Conservation (phyloP, 2,329 filamentous ascomycete genomes). For the Thelonectria discophora region DNA sequence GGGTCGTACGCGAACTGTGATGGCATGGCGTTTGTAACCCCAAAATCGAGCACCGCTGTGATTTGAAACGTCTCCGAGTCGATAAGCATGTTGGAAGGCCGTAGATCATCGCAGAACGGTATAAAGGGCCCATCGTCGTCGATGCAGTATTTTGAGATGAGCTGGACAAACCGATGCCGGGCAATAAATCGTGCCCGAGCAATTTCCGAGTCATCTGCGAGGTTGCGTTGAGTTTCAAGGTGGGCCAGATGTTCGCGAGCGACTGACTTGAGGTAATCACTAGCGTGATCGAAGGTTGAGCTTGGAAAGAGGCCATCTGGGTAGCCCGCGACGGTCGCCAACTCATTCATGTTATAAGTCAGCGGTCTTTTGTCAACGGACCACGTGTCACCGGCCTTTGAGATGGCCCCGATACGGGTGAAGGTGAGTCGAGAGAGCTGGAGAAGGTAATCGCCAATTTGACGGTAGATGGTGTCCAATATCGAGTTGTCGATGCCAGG, state of each 20-base stretch:
- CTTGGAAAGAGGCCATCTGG: slow-evolving; percentile 42
- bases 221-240: slow-evolving; percentile 45
- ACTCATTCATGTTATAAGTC: slow-evolving; percentile 54
- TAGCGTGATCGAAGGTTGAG: slow-evolving; percentile 42
- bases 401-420: slow-evolving; percentile 47
- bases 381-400: slow-evolving; percentile 41
- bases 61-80: slow-evolving; percentile 48
- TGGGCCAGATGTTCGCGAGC: slow-evolving; percentile 41
- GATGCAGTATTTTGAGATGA: slow-evolving; percentile 43
- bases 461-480: slow-evolving; percentile 36
- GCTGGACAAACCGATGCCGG: slow-evolving; percentile 44
- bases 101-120: slow-evolving; percentile 52
- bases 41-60: slow-evolving; percentile 50
- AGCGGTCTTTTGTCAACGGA: slow-evolving; percentile 46
- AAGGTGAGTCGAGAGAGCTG: slow-evolving; percentile 46
- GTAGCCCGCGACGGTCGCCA: slow-evolving; percentile 45
- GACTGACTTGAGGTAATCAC: slow-evolving; percentile 44
- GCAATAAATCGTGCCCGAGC: slow-evolving; percentile 45
- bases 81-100: slow-evolving; percentile 50
- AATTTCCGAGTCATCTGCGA: slow-evolving; percentile 41
- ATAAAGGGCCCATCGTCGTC: slow-evolving; percentile 48
- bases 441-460: slow-evolving; percentile 40
- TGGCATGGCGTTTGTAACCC: slow-evolving; percentile 54
- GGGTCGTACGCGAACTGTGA: slow-evolving; percentile 49
- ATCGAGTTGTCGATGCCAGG: slow-evolving; percentile 31